Evolutionary conservation across 176 grass and related monocot species (phyloP).

Genomic region (Bothriochloa decipiens): DNA sequence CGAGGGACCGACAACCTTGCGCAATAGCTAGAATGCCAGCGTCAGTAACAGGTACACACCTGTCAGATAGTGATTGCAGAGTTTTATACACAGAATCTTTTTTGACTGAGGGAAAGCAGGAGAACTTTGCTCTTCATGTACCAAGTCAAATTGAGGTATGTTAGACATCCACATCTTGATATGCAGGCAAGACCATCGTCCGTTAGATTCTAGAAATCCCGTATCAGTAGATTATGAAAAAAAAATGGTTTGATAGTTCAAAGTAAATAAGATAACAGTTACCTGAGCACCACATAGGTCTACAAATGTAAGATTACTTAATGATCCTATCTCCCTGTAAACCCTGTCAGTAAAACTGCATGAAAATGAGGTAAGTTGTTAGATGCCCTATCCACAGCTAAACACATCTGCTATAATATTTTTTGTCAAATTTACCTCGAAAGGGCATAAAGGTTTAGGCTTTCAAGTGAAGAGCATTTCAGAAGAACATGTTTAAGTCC

Average conservation of each 20-base stretch:
- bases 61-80: constrained; percentile 38
- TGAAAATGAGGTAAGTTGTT: constrained; percentile 35
- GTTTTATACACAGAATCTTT: background rate
- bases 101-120: background rate
- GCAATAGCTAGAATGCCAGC: constrained; percentile 72
- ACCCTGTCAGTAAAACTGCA: constrained; percentile 81
- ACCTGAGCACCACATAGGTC: constrained; percentile 96
- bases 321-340: constrained; percentile 75
- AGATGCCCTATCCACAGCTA: constrained; percentile 27
- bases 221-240: constrained; percentile 9
- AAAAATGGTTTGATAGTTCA: background rate
- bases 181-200: constrained; percentile 74
- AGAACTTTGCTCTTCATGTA: constrained; percentile 44
- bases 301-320: constrained; percentile 76
- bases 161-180: constrained; percentile 69
- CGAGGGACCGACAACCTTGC: constrained; percentile 66
- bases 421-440: constrained; percentile 64
- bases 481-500: constrained; percentile 65
- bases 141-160: constrained; percentile 84
- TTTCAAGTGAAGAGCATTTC: constrained; percentile 87
- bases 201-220: constrained; percentile 68
- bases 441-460: constrained; percentile 90
- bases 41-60: constrained; percentile 90
- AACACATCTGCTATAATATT: constrained; percentile 14
- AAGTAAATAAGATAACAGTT: constrained; percentile 41